phyloP scores from a whole-genome alignment of 2,329 filamentous ascomycete species.

The Alternaria metachromatica region DNA sequence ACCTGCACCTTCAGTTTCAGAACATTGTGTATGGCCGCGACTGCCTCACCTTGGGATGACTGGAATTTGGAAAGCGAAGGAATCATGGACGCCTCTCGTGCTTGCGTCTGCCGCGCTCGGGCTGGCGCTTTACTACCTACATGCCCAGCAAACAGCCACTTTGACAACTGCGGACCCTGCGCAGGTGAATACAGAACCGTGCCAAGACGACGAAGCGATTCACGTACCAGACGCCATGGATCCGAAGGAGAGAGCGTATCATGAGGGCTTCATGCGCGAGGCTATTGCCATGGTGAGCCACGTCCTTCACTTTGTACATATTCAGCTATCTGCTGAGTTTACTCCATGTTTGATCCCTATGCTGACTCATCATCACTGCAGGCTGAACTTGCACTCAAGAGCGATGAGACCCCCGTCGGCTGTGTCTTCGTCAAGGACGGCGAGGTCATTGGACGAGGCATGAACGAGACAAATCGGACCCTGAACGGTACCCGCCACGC shows the following conservation, averaged over 20 bases:
- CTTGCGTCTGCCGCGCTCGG: conserved; percentile 29
- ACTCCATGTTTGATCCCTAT: conserved; percentile 1
- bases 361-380: conserved; percentile 50
- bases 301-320: conserved; percentile 6
- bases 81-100: conserved; percentile 29
- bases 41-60: conserved; percentile 24
- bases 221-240: conserved; percentile 38
- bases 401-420: conserved; percentile 93
- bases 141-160: conserved; percentile 17
- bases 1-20: conserved; percentile 30
- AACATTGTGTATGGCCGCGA: conserved; percentile 19
- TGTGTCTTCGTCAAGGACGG: conserved; percentile 88
- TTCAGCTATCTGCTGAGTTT: neutral
- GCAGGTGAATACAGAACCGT: conserved; percentile 20
- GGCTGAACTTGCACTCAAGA: conserved; percentile 81
- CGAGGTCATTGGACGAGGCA: conserved; percentile 82
- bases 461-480: conserved; percentile 83
- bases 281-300: conserved; percentile 79
- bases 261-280: conserved; percentile 78
- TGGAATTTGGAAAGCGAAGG: conserved; percentile 15
- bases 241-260: conserved; percentile 53
- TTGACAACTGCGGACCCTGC: conserved; percentile 13
- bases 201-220: conserved; percentile 37
- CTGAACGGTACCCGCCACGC: conserved; percentile 83
- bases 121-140: conserved; percentile 26